Conservation (phyloP, 2,329 filamentous ascomycete species). For the Sporothrix variecibatus region DNA sequence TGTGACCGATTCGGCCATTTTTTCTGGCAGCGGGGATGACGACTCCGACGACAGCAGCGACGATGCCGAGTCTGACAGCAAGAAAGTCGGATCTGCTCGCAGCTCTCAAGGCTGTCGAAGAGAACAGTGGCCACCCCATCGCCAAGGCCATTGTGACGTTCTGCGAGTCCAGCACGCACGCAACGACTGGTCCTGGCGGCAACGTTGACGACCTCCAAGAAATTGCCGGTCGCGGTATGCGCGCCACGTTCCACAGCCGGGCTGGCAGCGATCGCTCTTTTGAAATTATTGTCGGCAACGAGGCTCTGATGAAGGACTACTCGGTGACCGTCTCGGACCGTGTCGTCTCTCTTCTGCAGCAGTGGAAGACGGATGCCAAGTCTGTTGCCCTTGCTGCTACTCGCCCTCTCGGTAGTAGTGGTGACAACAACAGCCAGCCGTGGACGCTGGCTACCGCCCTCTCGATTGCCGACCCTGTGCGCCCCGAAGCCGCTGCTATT, state of each 20-base stretch:
- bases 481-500: slow-evolving; percentile 68
- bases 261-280: slow-evolving; percentile 35
- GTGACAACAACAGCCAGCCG: background rate
- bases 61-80: background rate
- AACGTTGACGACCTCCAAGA: slow-evolving; percentile 58
- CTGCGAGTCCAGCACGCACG: slow-evolving; percentile 45
- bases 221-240: slow-evolving; percentile 70
- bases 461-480: slow-evolving; percentile 78
- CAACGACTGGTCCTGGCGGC: slow-evolving; percentile 25
- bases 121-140: slow-evolving; percentile 73
- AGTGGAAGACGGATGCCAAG: slow-evolving; percentile 65
- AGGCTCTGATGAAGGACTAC: slow-evolving; percentile 62
- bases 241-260: slow-evolving; percentile 49
- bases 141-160: slow-evolving; percentile 69
- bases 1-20: slow-evolving; percentile 59
- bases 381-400: slow-evolving; percentile 63
- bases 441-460: slow-evolving; percentile 66
- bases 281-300: slow-evolving; percentile 70
- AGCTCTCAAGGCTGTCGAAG: slow-evolving; percentile 63
- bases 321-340: slow-evolving; percentile 43
- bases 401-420: slow-evolving; percentile 32
- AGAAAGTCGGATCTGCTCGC: slow-evolving; percentile 45
- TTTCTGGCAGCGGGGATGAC: slow-evolving; percentile 34
- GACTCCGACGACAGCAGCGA: slow-evolving; percentile 20
- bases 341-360: slow-evolving; percentile 45